Conservation (phyloP, 2,329 filamentous ascomycete species). For the Aspergillus transmontanensis region DNA sequence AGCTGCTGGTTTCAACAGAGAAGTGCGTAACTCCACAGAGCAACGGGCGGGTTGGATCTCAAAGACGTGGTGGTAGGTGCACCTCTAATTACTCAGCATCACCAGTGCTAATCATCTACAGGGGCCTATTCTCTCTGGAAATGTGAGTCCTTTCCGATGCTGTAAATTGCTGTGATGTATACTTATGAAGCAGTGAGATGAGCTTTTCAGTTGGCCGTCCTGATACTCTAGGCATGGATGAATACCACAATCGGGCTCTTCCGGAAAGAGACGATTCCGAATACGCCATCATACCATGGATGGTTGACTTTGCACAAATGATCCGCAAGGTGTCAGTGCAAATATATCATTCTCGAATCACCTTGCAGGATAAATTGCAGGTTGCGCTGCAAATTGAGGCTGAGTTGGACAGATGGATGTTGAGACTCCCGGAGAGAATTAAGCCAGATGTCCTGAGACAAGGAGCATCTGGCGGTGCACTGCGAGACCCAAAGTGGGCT, state of each 20-base stretch:
- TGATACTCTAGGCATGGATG: slow-evolving; percentile 52
- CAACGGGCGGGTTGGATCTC: slow-evolving; percentile 43
- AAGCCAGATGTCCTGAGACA: slow-evolving; percentile 32
- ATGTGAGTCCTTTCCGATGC: slow-evolving; percentile 33
- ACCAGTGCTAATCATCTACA: slow-evolving; percentile 16
- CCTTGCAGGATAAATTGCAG: slow-evolving; percentile 38
- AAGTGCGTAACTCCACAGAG: slow-evolving; percentile 38
- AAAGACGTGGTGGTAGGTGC: slow-evolving; percentile 50
- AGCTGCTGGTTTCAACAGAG: slow-evolving; percentile 52
- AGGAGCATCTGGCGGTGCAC: slow-evolving; percentile 25
- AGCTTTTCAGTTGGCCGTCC: slow-evolving; percentile 53
- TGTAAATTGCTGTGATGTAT: not conserved
- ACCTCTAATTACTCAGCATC: not conserved
- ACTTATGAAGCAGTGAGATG: slow-evolving; percentile 41
- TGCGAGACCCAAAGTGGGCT: slow-evolving; percentile 42
- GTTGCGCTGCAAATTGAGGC: slow-evolving; percentile 39
- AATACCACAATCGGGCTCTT: slow-evolving; percentile 51
- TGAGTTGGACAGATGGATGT: slow-evolving; percentile 41
- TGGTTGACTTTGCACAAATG: slow-evolving; percentile 45
- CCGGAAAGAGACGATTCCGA: slow-evolving; percentile 39
- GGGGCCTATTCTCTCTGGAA: slow-evolving; percentile 50
- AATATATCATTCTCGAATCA: slow-evolving; percentile 41
- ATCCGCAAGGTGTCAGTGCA: slow-evolving; percentile 44
- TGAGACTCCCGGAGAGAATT: slow-evolving; percentile 34
- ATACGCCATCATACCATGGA: slow-evolving; percentile 44